Base-by-base conservation (phyloP, 169 alveolate genomes). In the Plasmodium falciparum region DNA sequence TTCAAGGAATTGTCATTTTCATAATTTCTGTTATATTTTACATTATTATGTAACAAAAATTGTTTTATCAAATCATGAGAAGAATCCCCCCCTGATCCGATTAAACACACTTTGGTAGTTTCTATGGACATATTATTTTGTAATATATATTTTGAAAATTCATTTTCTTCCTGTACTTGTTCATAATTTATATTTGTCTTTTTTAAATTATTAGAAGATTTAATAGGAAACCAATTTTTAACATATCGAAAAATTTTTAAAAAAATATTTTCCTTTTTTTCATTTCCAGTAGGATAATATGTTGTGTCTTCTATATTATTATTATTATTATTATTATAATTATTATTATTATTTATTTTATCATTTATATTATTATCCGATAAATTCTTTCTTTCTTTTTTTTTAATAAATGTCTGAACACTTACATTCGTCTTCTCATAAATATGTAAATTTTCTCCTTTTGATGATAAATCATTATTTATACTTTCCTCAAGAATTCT, bases 21-120 rank as follows among this genome's bases (percentile, higher is more conserved):
- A 69, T 47, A 33, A 39, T 3, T 43, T 8, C n/a, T 22, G 5
- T 26, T 15, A 26, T 1, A n/a, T 20, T 29, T 11, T 9, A 13
- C 33, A 11, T 29, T 45, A 17, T n/a, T 9, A 63, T 26, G 5
- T 26, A n/a, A 26, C 45, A 74, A 47, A 74, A 74, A 74, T 0
- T 61, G 29, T 12, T 54, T 29, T 15, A 74, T 52, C 20, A 74
- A 22, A 29, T 5, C 12, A 43, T 74, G 74, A 45, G 61, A 24
- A 29, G 22, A 29, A 74, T 74, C 65, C 11, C 0, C 11, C 5
- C 88, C 88, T 15, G 88, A 61, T 73, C 49, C 88, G n/a, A 74
- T 62, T 54, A 74, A 67, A 17, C 88, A 74, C 9, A 74, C 67
- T 17, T 45, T 43, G 7, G 88, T 74, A 24, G 3, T 74, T 29